Evolutionary conservation across 2,329 filamentous ascomycete genomes (phyloP).

Genomic region (Penicillium sp.): DNA sequence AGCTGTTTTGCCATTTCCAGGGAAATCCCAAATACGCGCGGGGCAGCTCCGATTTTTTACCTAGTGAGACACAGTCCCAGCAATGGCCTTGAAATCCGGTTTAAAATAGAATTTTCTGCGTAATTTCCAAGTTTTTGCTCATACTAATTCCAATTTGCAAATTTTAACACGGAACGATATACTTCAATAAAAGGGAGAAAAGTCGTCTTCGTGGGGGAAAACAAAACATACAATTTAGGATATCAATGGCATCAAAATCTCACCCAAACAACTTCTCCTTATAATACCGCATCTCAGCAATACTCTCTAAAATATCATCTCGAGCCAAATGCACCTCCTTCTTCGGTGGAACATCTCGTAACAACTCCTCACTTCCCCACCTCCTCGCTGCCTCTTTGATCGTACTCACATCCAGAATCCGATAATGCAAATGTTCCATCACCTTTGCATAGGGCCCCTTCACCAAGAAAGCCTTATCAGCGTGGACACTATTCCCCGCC

Average conservation of each 20-base stretch:
- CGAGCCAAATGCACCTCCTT: slow-evolving; percentile 75
- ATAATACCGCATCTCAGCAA: slow-evolving; percentile 85
- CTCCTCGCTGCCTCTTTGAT: slow-evolving; percentile 86
- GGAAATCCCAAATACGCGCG: background rate
- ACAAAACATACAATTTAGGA: background rate
- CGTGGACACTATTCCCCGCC: slow-evolving; percentile 91
- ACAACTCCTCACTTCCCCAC: slow-evolving; percentile 67
- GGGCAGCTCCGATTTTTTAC: background rate
- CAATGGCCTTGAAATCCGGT: background rate
- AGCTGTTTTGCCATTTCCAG: background rate
- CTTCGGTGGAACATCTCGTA: slow-evolving; percentile 68
- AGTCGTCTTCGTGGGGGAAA: background rate
- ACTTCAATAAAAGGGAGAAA: background rate
- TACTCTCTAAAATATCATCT: slow-evolving; percentile 92
- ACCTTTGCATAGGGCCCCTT: slow-evolving; percentile 71
- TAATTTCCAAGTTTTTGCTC: background rate
- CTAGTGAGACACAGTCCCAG: background rate
- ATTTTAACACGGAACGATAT: no score
- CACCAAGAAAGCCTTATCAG: slow-evolving; percentile 77
- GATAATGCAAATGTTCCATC: slow-evolving; percentile 77
- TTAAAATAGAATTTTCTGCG: background rate
- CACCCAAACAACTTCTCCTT: slow-evolving; percentile 63
- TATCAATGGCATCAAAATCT: background rate
- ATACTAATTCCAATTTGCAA: background rate
- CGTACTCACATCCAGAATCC: slow-evolving; percentile 86